Base-by-base conservation (phyloP, 2,329 filamentous ascomycete species). In the Paracoccidioides lutzii region DNA sequence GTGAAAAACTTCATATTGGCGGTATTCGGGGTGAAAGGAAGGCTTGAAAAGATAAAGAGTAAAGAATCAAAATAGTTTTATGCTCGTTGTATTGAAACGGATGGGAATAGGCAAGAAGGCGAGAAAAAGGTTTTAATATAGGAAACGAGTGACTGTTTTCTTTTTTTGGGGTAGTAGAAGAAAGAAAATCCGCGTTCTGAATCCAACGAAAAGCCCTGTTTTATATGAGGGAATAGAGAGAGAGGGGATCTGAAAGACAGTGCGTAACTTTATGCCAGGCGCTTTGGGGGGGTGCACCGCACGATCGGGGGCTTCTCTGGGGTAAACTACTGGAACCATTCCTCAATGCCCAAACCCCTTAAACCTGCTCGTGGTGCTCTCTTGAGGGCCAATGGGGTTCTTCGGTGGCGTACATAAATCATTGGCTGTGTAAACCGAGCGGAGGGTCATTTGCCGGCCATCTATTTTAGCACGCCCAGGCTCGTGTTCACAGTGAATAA, bases 1-100 rank as follows among this genome's bases (percentile, higher is more conserved):
- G 67, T 70, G 70, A 75, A 72, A 58, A 41, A 61, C 68, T 72
- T 73, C 71, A 73, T 73, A 55, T 62, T 69, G 62, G 55, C 30
- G 38, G 45, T 50, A 44, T 30, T 5, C 53, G 52, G 33, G 14
- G 30, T 32, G 22, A 38, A 46, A 52, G 42, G 42, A 51, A 30
- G 42, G 38, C 14, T 37, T 14, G 9, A 37, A 46, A 35, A 53
- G 41, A 22, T 22, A n/a, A n/a, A 50, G 37, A 12, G 50, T 52
- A 52, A 42, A 52, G 2, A 50, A 14, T 50, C 22, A 7, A 22
- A 50, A 28, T 22, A 37, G 9, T 4, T 46, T 4, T 46, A 32
- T 46, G 44, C 32, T 14, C 28, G 41, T 44, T 53, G 51, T 15
- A 53, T 53, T 53, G 32, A 32, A 54, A 48, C 12, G 38, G 52